phyloP scores from a whole-genome alignment of 257 asterid genomes.

The Solanum dulcamara region DNA sequence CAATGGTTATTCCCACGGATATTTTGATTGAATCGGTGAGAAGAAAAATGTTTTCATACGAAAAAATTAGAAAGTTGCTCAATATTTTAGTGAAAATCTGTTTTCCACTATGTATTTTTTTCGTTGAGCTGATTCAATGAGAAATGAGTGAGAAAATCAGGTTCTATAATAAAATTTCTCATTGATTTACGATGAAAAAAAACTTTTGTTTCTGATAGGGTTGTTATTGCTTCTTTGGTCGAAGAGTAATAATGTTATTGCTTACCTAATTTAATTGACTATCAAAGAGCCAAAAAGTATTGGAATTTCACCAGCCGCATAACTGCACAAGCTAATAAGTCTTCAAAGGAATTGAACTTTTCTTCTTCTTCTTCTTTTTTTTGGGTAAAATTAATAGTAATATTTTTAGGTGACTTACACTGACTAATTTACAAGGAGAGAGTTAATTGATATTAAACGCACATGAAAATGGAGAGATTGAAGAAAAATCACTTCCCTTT shows the following conservation, averaged over 20 bases:
- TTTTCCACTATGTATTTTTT: neutral
- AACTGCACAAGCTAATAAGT: neutral
- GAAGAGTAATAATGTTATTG: neutral
- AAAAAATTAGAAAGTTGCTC: neutral
- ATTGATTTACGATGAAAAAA: neutral
- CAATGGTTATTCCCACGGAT: accelerated
- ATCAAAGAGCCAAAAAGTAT: neutral
- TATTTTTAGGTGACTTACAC: neutral
- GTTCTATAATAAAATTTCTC: neutral
- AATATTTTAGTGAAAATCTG: accelerated
- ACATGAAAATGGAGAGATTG: neutral
- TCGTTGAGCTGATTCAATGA: neutral
- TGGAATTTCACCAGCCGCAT: neutral
- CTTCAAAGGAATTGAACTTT: neutral
- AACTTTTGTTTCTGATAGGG: neutral
- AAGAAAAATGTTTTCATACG: neutral
- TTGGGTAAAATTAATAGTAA: neutral
- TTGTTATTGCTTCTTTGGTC: neutral
- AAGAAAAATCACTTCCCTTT: neutral
- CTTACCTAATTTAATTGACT: neutral
- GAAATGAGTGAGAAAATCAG: neutral
- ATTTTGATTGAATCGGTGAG: neutral
- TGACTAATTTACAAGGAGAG: neutral
- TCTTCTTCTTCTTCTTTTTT: too few species aligned
- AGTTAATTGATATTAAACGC: neutral